These are phyloP conservation scores for Colletotrichum sidae DNA, from an alignment of 2,329 filamentous ascomycete species.

Conservation along the genomic window DNA sequence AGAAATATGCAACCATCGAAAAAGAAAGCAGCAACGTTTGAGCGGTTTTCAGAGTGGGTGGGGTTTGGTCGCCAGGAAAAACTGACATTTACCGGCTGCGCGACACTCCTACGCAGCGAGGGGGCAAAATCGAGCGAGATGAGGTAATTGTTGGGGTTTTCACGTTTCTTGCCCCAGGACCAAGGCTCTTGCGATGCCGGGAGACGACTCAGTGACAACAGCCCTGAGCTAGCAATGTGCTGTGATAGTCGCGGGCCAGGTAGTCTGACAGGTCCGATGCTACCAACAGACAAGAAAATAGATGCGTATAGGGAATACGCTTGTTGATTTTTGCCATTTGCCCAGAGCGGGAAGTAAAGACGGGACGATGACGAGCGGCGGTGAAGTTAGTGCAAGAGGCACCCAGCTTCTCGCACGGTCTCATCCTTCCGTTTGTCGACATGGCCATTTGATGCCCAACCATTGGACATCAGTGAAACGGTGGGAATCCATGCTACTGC, in stretches of 20 bases:
- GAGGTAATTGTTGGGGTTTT: constrained; percentile 17
- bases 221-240: too few species aligned
- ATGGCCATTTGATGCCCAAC: constrained; percentile 20
- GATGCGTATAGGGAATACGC: too few species aligned
- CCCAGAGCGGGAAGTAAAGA: too few species aligned
- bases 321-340: too few species aligned
- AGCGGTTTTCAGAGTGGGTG: constrained; percentile 9
- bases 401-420: constrained; percentile 14
- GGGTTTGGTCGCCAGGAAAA: constrained; percentile 3
- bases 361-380: constrained; percentile 13
- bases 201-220: constrained; percentile 23
- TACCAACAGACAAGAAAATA: too few species aligned
- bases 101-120: neutral
- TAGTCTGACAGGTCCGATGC: too few species aligned
- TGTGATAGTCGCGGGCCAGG: too few species aligned
- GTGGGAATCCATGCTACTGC: constrained; percentile 4
- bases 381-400: constrained; percentile 8
- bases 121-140: constrained; percentile 12
- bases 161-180: constrained; percentile 6
- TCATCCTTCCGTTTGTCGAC: constrained; percentile 19
- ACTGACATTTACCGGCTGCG: constrained; percentile 1
- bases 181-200: neutral
- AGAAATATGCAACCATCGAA: neutral
- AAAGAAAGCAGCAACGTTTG: neutral
- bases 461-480: constrained; percentile 8